Base-by-base conservation (phyloP, 305 asterid species). In the Euphrasia arctica region DNA sequence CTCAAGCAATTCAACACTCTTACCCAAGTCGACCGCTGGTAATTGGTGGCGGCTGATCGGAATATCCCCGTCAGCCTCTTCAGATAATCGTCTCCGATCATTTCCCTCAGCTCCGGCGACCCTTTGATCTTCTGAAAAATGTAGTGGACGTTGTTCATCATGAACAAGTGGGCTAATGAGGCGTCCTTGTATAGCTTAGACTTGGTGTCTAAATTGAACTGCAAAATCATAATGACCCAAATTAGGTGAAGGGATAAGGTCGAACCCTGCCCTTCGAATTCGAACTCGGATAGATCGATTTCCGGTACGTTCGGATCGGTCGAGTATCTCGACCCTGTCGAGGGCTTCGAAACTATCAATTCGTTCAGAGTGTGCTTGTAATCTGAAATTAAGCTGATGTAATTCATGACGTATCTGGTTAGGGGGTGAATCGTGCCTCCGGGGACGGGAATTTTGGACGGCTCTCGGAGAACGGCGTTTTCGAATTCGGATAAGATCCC, bases 391-490 rank as follows among this genome's bases (percentile, higher is more conserved):
- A 78, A 66, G 54, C 81, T 72, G 52, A 79, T 76, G 54, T 82
- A 85, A 41, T 85, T 80, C 91, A 82, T 85, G 64, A 82, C 88
- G 28, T 82, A 85, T 63, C 86, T 76, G n/a, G 88, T 78, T 67
- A 85, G 49, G 3, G 91, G 91, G 67, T 85, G 91, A 55, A 85
- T 65, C 3, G 88, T 76, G 25, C 91, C 88, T 41, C 91, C 89
- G 0, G 88, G 86, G 3, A 82, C 91, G 0, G 78, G 74, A 59
- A 74, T 66, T 54, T 58, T 77, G 0, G 86, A 78, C 0, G 89
- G 86, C 62, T 82, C 88, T 4, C 79, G 78, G 42, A 82, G 81
- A 57, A 85, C 82, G 0, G 84, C 82, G 27, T 75, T 80, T 69
- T 85, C 89, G 61, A 85, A 82, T 54, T 82, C 91, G 0, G 80